Evolutionary conservation across 2,329 filamentous ascomycete genomes (phyloP).

Genomic region (Pseudogymnoascus sp.): DNA sequence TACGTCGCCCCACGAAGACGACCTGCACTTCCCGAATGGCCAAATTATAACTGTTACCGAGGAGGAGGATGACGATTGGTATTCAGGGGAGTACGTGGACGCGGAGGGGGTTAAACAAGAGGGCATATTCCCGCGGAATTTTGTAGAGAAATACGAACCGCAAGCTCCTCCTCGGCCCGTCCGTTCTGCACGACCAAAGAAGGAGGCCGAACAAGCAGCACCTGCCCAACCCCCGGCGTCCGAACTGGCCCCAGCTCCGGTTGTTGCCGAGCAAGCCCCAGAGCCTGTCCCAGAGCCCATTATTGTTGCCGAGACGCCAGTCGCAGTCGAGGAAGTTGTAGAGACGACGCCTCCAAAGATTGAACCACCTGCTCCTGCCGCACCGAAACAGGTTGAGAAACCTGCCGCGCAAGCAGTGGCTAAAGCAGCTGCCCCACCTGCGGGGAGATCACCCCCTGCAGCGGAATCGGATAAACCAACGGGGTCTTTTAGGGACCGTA

Average conservation of each 20-base stretch:
- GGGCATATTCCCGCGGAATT: conserved; percentile 92
- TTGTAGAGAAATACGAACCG: conserved; percentile 93
- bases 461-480: conserved; percentile 63
- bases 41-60: conserved; percentile 93
- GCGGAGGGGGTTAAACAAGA: conserved; percentile 64
- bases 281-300: conserved; percentile 31
- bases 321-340: conserved; percentile 22
- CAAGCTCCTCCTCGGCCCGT: conserved; percentile 78
- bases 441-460: conserved; percentile 39
- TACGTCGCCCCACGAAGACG: conserved; percentile 84
- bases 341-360: conserved; percentile 6
- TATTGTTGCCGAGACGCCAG: conserved; percentile 27
- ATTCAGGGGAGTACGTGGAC: conserved; percentile 78
- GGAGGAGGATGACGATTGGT: conserved; percentile 91
- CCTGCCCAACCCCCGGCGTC: conserved; percentile 32
- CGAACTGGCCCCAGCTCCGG: conserved; percentile 16
- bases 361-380: conserved; percentile 18
- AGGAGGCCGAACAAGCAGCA: conserved; percentile 31
- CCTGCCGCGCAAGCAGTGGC: conserved; percentile 28
- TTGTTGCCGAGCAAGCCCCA: neutral
- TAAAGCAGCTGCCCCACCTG: conserved; percentile 52
- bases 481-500: conserved; percentile 86
- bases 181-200: conserved; percentile 60
- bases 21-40: conserved; percentile 75
- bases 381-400: conserved; percentile 35